Conservation (phyloP, 2,329 filamentous ascomycete species). For the Parafenestella ontariensis region DNA sequence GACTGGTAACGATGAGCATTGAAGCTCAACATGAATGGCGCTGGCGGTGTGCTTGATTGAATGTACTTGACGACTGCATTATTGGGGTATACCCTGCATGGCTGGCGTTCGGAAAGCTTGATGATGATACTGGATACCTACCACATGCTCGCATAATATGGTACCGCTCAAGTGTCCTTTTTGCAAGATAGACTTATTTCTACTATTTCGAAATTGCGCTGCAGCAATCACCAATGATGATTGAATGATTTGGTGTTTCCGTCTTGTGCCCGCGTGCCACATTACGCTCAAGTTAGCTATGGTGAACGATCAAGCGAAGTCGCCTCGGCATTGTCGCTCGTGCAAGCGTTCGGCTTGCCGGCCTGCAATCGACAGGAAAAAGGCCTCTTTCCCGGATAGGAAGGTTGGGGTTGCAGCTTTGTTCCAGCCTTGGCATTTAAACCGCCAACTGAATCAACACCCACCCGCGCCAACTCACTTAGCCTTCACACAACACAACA, state of each 20-base stretch:
- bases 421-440: conserved; percentile 17
- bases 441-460: neutral
- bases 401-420: neutral
- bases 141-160: neutral
- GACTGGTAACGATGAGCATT: neutral
- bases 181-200: neutral
- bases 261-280: too few relatives aligned
- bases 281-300: too few relatives aligned
- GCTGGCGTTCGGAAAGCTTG: conserved; percentile 7
- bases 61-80: neutral
- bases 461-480: conserved; percentile 7
- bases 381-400: neutral
- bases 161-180: neutral
- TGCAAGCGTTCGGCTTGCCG: neutral
- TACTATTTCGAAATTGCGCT: neutral
- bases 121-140: neutral
- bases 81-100: conserved; percentile 15
- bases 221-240: neutral
- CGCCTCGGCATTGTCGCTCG: too few relatives aligned
- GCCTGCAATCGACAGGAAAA: neutral
- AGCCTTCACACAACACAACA: conserved; percentile 3
- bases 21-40: neutral
- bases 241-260: neutral
- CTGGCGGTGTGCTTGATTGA: conserved; percentile 3
- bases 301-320: too few relatives aligned